These are phyloP conservation scores for Backusella liffmaniae DNA, from an alignment of 192 early-diverging fungal genomes.

Conservation along the genomic window DNA sequence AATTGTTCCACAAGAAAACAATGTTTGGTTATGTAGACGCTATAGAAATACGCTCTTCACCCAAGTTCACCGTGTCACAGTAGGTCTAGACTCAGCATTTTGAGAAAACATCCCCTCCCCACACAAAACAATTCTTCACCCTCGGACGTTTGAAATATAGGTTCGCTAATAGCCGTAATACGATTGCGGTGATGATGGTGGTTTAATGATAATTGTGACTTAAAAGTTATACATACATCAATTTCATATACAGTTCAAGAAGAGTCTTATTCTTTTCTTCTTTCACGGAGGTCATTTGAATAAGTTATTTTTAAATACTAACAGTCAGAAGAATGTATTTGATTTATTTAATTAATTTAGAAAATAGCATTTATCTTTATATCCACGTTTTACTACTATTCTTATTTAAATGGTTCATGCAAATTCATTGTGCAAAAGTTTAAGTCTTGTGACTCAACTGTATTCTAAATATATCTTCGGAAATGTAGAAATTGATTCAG, in stretches of 20 bases:
- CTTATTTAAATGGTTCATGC: background rate
- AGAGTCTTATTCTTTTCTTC: background rate
- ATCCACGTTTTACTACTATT: background rate
- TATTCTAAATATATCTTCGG: background rate
- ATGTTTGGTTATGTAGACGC: background rate
- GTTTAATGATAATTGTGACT: background rate
- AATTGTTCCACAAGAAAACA: background rate
- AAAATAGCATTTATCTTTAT: background rate
- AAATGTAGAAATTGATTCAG: conserved; percentile 5
- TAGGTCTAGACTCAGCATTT: conserved; percentile 10
- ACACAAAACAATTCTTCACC: background rate
- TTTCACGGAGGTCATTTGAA: background rate
- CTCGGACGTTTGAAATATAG: background rate
- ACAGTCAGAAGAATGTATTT: background rate
- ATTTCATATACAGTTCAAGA: background rate
- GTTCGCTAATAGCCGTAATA: no score
- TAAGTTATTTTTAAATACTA: background rate
- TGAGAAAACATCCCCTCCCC: background rate
- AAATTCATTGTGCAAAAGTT: conserved; percentile 7
- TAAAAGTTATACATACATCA: background rate
- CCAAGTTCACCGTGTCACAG: background rate
- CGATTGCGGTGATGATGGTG: background rate
- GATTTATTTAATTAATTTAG: conserved; percentile 3
- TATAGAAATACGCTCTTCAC: background rate
- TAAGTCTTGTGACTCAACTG: background rate